A percentile compares a stretch with the other conserved stretches of the same genome.
These are phyloP conservation scores for Glonium stellatum DNA, from an alignment of 495 filamentous ascomycete genomes.

Conservation along the genomic window DNA sequence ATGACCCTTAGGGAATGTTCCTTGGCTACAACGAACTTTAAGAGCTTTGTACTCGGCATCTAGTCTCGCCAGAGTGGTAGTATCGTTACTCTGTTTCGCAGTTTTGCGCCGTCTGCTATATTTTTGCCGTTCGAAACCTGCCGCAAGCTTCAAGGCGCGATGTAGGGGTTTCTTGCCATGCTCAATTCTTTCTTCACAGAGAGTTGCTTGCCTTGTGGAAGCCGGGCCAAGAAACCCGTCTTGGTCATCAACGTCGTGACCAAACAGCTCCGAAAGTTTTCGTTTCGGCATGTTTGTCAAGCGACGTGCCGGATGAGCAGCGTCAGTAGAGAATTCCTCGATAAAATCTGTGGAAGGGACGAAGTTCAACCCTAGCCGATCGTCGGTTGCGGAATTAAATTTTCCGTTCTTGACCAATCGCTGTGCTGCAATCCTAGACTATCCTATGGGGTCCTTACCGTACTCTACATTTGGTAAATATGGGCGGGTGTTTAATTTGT, in stretches of 20 bases:
- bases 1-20: neutral
- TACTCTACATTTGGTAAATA: too few species aligned
- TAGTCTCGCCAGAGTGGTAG: conserved; percentile 44
- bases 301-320: too few species aligned
- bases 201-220: conserved; percentile 17
- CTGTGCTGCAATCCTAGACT: too few species aligned
- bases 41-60: conserved; percentile 65
- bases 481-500: too few species aligned
- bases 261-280: conserved; percentile 6
- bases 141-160: conserved; percentile 67
- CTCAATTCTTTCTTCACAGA: conserved; percentile 49
- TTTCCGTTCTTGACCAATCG: too few species aligned
- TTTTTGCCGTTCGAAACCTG: conserved; percentile 86
- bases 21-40: conserved; percentile 46
- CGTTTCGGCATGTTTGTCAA: conserved; percentile 19
- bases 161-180: conserved; percentile 55
- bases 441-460: too few species aligned
- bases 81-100: conserved; percentile 45
- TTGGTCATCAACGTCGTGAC: neutral
- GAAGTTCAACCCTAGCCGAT: too few species aligned
- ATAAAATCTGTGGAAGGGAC: too few species aligned
- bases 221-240: neutral
- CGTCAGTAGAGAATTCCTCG: too few species aligned
- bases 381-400: too few species aligned
- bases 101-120: conserved; percentile 68